A percentile compares a stretch with the other conserved stretches of the same genome.
Conservation (phyloP, 2,329 filamentous ascomycete species). For the Alternaria viburni region DNA sequence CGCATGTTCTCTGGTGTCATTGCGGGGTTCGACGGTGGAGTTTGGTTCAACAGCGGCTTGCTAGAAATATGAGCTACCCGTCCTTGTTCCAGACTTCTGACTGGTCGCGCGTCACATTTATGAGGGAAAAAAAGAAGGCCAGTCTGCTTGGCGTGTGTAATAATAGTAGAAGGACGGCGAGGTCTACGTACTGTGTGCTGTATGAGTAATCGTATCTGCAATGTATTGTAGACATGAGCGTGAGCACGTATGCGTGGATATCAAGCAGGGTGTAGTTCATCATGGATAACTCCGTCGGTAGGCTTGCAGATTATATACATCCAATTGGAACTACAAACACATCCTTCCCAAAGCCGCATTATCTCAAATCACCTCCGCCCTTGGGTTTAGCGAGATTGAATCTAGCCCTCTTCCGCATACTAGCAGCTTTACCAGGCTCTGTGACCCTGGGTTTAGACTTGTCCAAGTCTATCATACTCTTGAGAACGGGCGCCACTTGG, state of each 20-base stretch:
- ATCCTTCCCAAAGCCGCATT: not conserved
- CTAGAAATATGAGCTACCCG: not conserved
- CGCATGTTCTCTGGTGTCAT: not conserved
- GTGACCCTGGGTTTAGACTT: not conserved
- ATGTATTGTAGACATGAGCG: not conserved
- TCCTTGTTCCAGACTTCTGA: not conserved
- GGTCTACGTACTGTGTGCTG: not conserved
- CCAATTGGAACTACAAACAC: not conserved
- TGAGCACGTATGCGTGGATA: not conserved
- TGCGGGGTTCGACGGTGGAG: not conserved
- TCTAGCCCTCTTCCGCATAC: not conserved
- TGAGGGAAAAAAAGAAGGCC: not conserved
- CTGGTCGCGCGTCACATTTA: not conserved
- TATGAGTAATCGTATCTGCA: not conserved
- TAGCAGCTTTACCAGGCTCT: not conserved
- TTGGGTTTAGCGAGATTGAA: not conserved
- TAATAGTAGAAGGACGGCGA: not conserved
- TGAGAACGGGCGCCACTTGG: not conserved
- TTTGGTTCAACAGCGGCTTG: not conserved
- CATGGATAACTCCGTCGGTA: not conserved
- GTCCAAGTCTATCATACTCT: conserved; percentile 1
- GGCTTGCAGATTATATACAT: not conserved
- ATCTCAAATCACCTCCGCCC: not conserved
- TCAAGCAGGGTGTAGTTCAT: not conserved
- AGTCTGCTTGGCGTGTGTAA: not conserved